Conservation (phyloP, 2,329 filamentous ascomycete species). For the Claviceps pusilla region DNA sequence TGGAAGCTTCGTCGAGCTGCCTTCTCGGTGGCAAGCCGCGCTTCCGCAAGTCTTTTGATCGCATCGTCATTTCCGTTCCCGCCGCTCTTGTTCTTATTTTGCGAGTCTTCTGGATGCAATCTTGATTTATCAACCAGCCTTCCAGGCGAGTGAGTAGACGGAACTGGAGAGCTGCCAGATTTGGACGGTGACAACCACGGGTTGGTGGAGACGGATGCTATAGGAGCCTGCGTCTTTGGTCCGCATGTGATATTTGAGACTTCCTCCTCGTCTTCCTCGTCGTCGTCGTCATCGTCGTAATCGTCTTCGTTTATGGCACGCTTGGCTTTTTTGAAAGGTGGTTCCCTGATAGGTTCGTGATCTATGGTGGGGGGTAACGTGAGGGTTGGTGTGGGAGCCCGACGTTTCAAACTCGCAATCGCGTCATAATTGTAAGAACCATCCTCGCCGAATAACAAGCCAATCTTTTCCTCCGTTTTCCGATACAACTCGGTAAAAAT, state of each 20-base stretch:
- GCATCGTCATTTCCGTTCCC: constrained; percentile 53
- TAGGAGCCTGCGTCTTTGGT: constrained; percentile 34
- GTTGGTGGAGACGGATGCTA: constrained; percentile 36
- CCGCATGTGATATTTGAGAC: constrained; percentile 37
- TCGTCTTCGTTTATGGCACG: constrained; percentile 71
- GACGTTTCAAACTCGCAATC: constrained; percentile 37
- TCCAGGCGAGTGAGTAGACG: constrained; percentile 45
- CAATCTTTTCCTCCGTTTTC: constrained; percentile 61
- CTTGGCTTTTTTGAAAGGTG: constrained; percentile 58
- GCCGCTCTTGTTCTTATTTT: constrained; percentile 44
- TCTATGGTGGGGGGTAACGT: constrained; percentile 41
- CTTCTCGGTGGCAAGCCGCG: constrained; percentile 79
- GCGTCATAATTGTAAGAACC: constrained; percentile 35
- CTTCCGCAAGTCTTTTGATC: constrained; percentile 83
- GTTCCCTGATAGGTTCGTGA: constrained; percentile 42
- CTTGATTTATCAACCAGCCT: constrained; percentile 41
- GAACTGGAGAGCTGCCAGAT: constrained; percentile 51
- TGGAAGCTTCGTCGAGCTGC: constrained; percentile 82
- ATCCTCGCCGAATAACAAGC: constrained; percentile 53
- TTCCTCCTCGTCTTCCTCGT: constrained; percentile 53
- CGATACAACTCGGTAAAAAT: constrained; percentile 66
- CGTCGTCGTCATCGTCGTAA: constrained; percentile 74
- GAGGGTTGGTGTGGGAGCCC: constrained; percentile 22
- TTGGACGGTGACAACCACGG: constrained; percentile 53
- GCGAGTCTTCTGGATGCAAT: constrained; percentile 27